Percentiles rank a stretch among this genome's conserved stretches.
Conservation (phyloP, 2,329 filamentous ascomycete genomes). For the Laburnicola sp. region DNA sequence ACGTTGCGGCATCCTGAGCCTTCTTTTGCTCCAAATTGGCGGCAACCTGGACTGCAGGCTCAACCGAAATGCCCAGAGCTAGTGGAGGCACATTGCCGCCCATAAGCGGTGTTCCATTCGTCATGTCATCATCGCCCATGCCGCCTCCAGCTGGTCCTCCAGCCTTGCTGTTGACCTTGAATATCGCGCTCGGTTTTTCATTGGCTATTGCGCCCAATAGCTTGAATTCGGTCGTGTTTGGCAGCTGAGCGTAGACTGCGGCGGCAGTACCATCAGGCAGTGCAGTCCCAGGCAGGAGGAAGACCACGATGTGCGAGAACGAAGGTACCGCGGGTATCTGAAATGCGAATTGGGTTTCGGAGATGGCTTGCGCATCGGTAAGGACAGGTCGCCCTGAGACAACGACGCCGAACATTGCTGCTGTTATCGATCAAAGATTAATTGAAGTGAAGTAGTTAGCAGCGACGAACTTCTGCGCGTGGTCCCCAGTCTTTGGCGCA, state of each 20-base stretch:
- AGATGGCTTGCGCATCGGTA: slow-evolving; percentile 58
- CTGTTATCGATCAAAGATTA: not conserved
- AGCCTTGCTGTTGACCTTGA: slow-evolving; percentile 65
- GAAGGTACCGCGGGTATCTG: slow-evolving; percentile 64
- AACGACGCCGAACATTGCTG: slow-evolving; percentile 62
- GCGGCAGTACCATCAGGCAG: slow-evolving; percentile 79
- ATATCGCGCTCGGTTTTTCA: slow-evolving; percentile 89
- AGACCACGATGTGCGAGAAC: slow-evolving; percentile 79
- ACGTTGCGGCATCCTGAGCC: slow-evolving; percentile 40
- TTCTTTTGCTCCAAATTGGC: slow-evolving; percentile 67
- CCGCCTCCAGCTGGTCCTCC: slow-evolving; percentile 43
- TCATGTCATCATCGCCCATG: slow-evolving; percentile 54
- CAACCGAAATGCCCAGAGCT: slow-evolving; percentile 80
- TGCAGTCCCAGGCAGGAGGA: slow-evolving; percentile 76
- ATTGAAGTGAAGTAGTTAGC: not conserved
- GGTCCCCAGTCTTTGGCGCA: not conserved
- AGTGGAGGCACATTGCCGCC: slow-evolving; percentile 46
- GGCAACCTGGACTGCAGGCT: slow-evolving; percentile 72
- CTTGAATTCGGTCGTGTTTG: slow-evolving; percentile 65
- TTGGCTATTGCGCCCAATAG: slow-evolving; percentile 88
- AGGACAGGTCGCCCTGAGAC: slow-evolving; percentile 64
- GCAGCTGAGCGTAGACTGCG: slow-evolving; percentile 84
- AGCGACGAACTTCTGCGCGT: not conserved
- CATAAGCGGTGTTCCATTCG: slow-evolving; percentile 40
- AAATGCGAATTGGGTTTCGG: slow-evolving; percentile 66